Evolutionary conservation across 495 filamentous ascomycete genomes (phyloP).

Genomic region (Oleoguttula mirabilis): DNA sequence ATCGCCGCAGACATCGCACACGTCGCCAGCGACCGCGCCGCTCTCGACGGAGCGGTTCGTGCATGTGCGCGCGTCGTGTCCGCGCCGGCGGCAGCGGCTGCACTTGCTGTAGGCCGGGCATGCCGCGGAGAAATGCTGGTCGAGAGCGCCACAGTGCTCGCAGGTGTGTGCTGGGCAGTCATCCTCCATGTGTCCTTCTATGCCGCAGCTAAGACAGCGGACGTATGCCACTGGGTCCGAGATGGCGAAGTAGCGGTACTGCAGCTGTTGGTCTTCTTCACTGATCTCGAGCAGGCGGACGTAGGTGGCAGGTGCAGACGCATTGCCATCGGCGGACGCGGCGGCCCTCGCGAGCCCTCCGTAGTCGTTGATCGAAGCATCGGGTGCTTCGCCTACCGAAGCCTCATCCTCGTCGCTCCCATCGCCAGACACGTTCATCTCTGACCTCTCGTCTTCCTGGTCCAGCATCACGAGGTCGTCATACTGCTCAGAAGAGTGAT

Average conservation of each 20-base stretch:
- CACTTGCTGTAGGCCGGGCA: constrained; percentile 13
- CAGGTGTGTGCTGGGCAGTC: constrained; percentile 5
- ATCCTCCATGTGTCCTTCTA: constrained; percentile 4
- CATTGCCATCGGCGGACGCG: too few species aligned
- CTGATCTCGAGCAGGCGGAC: too few species aligned
- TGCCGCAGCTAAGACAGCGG: constrained; percentile 10
- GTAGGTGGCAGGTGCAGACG: too few species aligned
- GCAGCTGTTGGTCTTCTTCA: constrained; percentile 3
- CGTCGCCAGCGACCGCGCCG: background rate
- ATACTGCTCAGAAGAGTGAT: too few species aligned
- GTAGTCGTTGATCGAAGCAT: too few species aligned
- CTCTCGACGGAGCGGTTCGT: background rate
- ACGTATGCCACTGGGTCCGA: background rate
- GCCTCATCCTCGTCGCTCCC: too few species aligned
- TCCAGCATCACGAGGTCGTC: too few species aligned
- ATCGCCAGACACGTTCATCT: too few species aligned
- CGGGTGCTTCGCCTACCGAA: too few species aligned
- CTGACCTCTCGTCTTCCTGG: too few species aligned
- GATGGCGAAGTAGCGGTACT: constrained; percentile 12
- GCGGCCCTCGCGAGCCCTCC: too few species aligned
- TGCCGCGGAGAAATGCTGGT: constrained; percentile 6
- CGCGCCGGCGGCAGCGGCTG: constrained; percentile 8
- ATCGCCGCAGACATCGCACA: constrained; percentile 5
- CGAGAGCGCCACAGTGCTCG: constrained; percentile 1
- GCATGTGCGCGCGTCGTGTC: constrained; percentile 1